phyloP scores from a whole-genome alignment of 345 rosid species.

The Carallia brachiata region DNA sequence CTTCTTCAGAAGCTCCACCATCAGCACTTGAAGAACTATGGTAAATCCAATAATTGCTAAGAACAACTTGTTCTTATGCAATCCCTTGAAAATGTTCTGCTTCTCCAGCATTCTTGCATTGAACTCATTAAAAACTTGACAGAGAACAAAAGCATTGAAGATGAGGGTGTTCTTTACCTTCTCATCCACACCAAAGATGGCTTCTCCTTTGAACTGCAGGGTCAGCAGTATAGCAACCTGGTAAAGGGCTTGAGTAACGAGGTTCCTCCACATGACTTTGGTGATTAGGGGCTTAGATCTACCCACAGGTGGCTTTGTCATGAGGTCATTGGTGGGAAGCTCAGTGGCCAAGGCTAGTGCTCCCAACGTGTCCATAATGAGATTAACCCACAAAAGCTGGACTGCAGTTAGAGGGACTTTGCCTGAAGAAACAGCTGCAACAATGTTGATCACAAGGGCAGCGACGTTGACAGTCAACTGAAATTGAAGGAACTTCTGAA shows the following conservation, averaged over 20 bases:
- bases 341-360: too few species aligned
- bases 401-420: conserved; percentile 79
- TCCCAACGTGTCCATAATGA: conserved; percentile 71
- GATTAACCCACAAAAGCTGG: conserved; percentile 91
- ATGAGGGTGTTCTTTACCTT: too few species aligned
- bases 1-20: conserved; percentile 64
- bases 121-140: too few species aligned
- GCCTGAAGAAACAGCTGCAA: conserved; percentile 68
- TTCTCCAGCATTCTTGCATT: too few species aligned
- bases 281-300: conserved; percentile 34
- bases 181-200: too few species aligned
- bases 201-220: too few species aligned
- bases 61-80: conserved; percentile 54
- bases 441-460: conserved; percentile 62
- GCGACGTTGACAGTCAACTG: conserved; percentile 65
- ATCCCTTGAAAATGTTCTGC: too few species aligned
- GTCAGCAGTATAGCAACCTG: conserved; percentile 64
- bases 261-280: conserved; percentile 28
- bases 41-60: conserved; percentile 55
- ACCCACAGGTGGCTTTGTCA: conserved; percentile 59
- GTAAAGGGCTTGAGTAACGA: conserved; percentile 19
- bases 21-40: conserved; percentile 69
- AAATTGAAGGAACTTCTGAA: conserved; percentile 70
- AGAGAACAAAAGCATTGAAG: too few species aligned
- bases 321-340: conserved; percentile 58